phyloP scores from a whole-genome alignment of 768 basidiomycete species.

The Tulasnella sp. region DNA sequence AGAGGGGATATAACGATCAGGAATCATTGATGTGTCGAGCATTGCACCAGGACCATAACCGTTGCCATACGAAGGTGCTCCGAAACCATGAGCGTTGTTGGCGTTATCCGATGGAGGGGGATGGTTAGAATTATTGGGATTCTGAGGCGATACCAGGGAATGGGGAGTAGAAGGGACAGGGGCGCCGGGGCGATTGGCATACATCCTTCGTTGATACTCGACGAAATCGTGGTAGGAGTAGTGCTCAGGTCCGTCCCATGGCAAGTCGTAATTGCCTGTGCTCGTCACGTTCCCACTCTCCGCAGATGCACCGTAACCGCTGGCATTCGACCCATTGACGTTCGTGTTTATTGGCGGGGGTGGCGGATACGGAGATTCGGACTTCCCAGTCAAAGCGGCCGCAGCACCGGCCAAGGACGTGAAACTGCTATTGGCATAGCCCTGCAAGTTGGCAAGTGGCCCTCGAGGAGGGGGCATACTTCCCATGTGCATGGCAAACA shows the following conservation, averaged over 20 bases:
- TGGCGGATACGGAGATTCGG: constrained; percentile 3
- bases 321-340: not conserved
- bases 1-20: constrained; percentile 14
- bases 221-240: constrained; percentile 6
- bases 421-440: not conserved
- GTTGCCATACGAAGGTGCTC: constrained; percentile 1
- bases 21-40: constrained; percentile 7
- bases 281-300: not conserved
- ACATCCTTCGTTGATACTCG: constrained; percentile 7
- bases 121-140: not conserved
- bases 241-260: constrained; percentile 9
- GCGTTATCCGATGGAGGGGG: not conserved
- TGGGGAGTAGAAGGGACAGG: constrained; percentile 19
- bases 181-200: constrained; percentile 13
- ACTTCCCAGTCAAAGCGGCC: constrained; percentile 4
- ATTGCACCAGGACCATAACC: constrained; percentile 3
- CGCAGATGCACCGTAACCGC: not conserved
- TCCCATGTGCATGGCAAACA: constrained; percentile 15
- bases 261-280: not conserved
- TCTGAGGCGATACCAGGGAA: constrained; percentile 1
- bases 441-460: not conserved
- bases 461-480: constrained; percentile 13
- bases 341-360: constrained; percentile 2
- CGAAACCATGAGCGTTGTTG: not conserved
- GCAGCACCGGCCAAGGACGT: constrained; percentile 7